Evolutionary conservation across 306 rosid species (phyloP), one percentile per base, ranked within the genome.

Genomic region (Gillenia trifoliata): DNA sequence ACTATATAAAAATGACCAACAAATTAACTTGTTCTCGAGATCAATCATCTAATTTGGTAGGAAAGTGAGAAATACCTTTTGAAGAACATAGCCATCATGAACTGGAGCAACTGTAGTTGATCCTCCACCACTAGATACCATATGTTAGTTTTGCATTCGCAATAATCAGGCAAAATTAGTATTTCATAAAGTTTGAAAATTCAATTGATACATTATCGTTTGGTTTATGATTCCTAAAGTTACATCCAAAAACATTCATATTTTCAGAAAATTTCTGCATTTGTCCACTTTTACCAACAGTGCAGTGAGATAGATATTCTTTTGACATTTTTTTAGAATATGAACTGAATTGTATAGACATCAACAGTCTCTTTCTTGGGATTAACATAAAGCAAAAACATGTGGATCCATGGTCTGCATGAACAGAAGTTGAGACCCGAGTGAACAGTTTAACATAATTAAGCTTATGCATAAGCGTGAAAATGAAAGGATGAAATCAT

Each of bases 51-150:
- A 55, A 38, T 33, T 60, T 25, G 68, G n/a, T 19, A 28, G 40
- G 36, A 72, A 26, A 33, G 7, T 19, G 79, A 64, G 67, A 30
- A 68, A 34, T 87, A 94, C 99, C 96, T 94, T 94, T 78, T 90
- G 99, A 81, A 94, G 89, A 85, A 94, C 96, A 81, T 92, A 94
- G 64, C 99, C 99, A 81, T 94, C 99, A 83, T 92, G 97, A 63
- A 94, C 99, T 11, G 99, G 96, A 67, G 95, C 99, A 82, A 94
- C 88, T 60, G 97, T 92, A 33, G 96, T 94, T 50, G 99, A 94
- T 80, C 97, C 99, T 75, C 99, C 99, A 54, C 99, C 99, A 71
- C 99, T 94, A 85, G 65, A 67, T 61, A 80, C 71, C 16, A 75
- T 71, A 75, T 33, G 68, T 86, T 68, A 82, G 84, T 54, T 43